A percentile compares a stretch with the other conserved stretches of the same genome.
Evolutionary conservation across 768 basidiomycete genomes (phyloP).

Genomic region (Mycena vulgaris): DNA sequence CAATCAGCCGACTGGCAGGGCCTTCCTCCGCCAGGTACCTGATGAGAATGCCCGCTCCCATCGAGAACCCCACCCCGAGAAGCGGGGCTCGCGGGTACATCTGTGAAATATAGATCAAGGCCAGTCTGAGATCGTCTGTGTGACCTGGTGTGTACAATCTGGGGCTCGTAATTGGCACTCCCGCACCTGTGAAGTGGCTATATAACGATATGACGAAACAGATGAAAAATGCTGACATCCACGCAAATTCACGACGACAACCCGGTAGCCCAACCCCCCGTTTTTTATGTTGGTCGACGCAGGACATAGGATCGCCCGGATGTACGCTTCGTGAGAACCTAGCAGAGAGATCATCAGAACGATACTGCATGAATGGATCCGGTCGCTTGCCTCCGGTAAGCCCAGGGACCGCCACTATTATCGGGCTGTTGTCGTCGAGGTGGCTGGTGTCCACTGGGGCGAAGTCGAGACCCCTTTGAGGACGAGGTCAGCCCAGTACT

Average conservation of each 20-base stretch:
- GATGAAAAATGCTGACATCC: slow-evolving; percentile 1
- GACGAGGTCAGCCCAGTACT: neutral
- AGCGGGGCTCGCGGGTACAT: slow-evolving; percentile 15
- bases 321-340: slow-evolving; percentile 15
- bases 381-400: slow-evolving; percentile 4
- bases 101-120: slow-evolving; percentile 18
- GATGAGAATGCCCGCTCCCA: slow-evolving; percentile 21
- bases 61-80: slow-evolving; percentile 15
- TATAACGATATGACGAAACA: neutral
- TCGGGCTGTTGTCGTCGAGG: slow-evolving; percentile 18
- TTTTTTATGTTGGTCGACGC: slow-evolving; percentile 8
- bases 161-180: slow-evolving; percentile 20
- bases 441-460: slow-evolving; percentile 10
- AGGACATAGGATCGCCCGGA: slow-evolving; percentile 7
- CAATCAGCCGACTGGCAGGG: neutral
- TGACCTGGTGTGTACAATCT: slow-evolving; percentile 19
- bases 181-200: neutral
- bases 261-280: slow-evolving; percentile 12
- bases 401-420: slow-evolving; percentile 12
- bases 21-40: slow-evolving; percentile 21
- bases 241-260: slow-evolving; percentile 12
- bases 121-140: slow-evolving; percentile 19
- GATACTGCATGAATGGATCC: neutral
- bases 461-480: slow-evolving; percentile 15
- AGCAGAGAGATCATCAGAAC: neutral